Base-by-base conservation (phyloP, 257 asterid species). In the Capsicum chinense region DNA sequence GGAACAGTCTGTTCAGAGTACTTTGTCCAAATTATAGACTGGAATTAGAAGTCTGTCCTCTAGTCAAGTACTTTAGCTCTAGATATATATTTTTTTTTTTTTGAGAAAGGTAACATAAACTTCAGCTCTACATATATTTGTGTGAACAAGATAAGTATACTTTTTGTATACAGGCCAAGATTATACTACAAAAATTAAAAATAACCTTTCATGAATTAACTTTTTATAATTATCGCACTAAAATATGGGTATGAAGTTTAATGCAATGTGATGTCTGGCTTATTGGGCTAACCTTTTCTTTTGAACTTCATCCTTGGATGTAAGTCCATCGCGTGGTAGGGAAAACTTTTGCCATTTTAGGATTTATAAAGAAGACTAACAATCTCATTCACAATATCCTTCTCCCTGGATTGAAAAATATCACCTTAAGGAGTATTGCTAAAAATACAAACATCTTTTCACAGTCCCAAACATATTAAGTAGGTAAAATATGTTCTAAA, bases 381-480 rank as follows among this genome's bases (percentile, higher is more conserved):
- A 19, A 74, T 26, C 63, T 47, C 19, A 54, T 26, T 76, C 12
- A 52, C 62, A 76, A 33, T 26, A 76, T 54, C 64, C 63, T 54
- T 54, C 64, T 76, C 48, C 81, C 14, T 54, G 81, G 81, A 76
- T 54, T 52, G 81, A 56, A 76, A 52, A 52, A 76, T 26, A 76
- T 76, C 48, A 54, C 48, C 63, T 13, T 14, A 54, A 3, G 47
- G 26, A 52, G 26, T 15, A 52, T 69, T 69, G 26, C 52, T 39
- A 69, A 39, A 26, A 69, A 39, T 16, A 39, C 33, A 69, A 42
- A 37, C 50, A 16, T 21, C 42, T 26, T 21, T 3, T 63, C 33
- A 11, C 14, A 69, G 56, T 39, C 26, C 78, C 81, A 78, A 78
- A 54, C 15, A 33, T 39, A 69, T 69, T 17, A 42, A 9, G 14